These are phyloP conservation scores for Daldinia decipiens DNA, from an alignment of 495 filamentous ascomycete genomes.

Conservation along the genomic window DNA sequence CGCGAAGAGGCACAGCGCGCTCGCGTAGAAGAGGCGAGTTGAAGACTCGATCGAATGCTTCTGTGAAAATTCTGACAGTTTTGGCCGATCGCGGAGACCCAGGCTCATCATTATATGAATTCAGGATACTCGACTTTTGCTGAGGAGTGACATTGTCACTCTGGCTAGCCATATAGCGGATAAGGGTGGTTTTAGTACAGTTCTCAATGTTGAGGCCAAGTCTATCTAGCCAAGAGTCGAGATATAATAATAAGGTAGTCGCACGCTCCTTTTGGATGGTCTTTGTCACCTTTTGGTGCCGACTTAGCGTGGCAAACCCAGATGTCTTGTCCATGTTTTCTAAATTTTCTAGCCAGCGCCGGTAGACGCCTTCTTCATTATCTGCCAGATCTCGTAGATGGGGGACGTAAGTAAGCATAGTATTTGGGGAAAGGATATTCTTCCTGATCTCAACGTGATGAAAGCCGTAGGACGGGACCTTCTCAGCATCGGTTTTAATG, in stretches of 20 bases:
- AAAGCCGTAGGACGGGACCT: conserved; percentile 56
- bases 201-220: conserved; percentile 51
- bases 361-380: conserved; percentile 56
- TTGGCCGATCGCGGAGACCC: conserved; percentile 49
- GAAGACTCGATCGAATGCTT: conserved; percentile 59
- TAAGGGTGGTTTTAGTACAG: conserved; percentile 56
- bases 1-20: conserved; percentile 51
- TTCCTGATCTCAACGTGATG: conserved; percentile 63
- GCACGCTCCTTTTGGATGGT: conserved; percentile 57
- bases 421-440: conserved; percentile 60
- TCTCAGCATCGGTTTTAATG: conserved; percentile 54
- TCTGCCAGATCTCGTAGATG: conserved; percentile 60
- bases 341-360: conserved; percentile 58
- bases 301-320: conserved; percentile 57
- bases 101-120: conserved; percentile 50
- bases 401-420: conserved; percentile 60
- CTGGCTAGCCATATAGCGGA: conserved; percentile 56
- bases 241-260: conserved; percentile 54
- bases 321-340: conserved; percentile 61
- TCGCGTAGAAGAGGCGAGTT: conserved; percentile 41
- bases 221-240: conserved; percentile 56
- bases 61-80: conserved; percentile 53
- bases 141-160: conserved; percentile 57
- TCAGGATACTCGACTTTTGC: conserved; percentile 55
- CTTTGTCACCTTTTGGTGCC: conserved; percentile 52